These are phyloP conservation scores for Tetrahymena borealis DNA, from an alignment of 73 alveolate genomes.

Conservation along the genomic window DNA sequence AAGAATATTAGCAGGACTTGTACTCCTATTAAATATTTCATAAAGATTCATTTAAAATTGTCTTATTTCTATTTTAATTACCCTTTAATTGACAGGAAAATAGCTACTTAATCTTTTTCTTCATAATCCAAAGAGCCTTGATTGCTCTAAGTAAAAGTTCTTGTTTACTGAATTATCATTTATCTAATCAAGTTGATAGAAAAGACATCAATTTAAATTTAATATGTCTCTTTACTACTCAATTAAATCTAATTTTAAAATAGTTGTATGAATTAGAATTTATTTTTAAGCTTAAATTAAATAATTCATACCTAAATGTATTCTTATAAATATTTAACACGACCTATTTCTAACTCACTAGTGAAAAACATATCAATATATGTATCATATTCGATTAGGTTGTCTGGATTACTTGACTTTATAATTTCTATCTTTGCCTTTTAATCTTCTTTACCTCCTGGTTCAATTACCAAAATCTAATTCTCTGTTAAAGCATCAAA, in stretches of 20 bases:
- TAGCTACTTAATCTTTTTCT: not conserved
- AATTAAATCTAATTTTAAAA: not conserved
- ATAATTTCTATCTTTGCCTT: not conserved
- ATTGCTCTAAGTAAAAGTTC: not conserved
- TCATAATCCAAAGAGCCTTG: not conserved
- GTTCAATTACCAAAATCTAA: not conserved
- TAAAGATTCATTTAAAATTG: not conserved
- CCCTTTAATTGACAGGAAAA: not conserved
- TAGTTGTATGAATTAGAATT: not conserved
- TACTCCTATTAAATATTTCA: not conserved
- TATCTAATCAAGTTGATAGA: not conserved
- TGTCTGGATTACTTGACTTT: not conserved
- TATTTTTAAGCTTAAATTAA: not conserved
- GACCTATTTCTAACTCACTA: not conserved
- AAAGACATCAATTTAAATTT: not conserved
- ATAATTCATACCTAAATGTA: not conserved
- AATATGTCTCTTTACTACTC: not conserved
- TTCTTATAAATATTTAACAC: not conserved
- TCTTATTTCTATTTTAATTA: not conserved
- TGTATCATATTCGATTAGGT: not conserved
- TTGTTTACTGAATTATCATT: not conserved
- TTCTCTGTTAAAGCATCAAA: not conserved
- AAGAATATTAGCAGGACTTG: not conserved
- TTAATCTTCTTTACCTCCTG: not conserved
- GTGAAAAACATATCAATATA: not conserved